These are phyloP conservation scores for Aurantiochytrium sp. DNA, from an alignment of 108 stramenopile genomes.

Conservation along the genomic window DNA sequence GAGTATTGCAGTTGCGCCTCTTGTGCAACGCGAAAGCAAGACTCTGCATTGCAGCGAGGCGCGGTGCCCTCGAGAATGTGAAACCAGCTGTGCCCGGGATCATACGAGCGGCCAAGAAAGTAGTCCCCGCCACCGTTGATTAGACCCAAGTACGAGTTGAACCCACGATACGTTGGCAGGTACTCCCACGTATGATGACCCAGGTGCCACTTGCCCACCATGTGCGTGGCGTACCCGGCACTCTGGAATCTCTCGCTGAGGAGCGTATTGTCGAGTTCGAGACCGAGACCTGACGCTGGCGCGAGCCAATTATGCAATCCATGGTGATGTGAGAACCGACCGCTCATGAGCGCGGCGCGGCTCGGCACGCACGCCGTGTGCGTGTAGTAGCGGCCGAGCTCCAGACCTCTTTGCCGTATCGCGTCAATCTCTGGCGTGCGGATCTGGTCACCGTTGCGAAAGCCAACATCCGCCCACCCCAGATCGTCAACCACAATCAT, in stretches of 20 bases:
- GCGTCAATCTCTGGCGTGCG: background rate
- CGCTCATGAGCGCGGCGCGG: background rate
- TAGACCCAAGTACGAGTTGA: background rate
- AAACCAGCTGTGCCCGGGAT: background rate
- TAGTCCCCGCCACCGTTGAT: background rate
- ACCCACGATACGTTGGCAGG: background rate
- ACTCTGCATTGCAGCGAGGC: background rate
- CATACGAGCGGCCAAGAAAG: background rate
- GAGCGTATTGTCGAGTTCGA: background rate
- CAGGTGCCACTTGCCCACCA: background rate
- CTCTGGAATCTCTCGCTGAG: background rate
- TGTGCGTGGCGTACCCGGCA: background rate
- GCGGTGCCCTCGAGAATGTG: background rate
- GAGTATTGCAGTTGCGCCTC: background rate
- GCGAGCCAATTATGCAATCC: background rate
- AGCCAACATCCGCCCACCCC: background rate
- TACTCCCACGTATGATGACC: background rate
- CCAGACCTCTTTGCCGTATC: background rate
- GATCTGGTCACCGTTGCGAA: background rate
- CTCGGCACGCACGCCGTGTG: background rate
- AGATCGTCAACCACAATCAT: background rate
- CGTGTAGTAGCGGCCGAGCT: background rate
- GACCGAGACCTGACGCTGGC: background rate
- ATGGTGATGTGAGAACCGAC: background rate
- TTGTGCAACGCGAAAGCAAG: background rate